A percentile compares a stretch with the other conserved stretches of the same genome.
Evolutionary conservation across 371 early-diverging fungal species (phyloP).

Genomic region (Actinomucor elegans): DNA sequence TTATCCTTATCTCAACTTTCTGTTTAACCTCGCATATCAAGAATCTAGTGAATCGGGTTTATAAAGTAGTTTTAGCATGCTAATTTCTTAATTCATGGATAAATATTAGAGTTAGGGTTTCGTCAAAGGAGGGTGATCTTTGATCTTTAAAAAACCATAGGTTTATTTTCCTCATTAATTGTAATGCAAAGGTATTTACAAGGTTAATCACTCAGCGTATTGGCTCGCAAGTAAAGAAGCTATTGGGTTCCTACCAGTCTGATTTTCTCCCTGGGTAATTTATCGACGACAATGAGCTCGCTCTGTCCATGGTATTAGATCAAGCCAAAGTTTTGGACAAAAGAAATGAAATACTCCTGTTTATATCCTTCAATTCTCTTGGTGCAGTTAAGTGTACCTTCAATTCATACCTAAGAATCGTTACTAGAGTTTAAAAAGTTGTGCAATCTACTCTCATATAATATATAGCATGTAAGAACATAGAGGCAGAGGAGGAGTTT

Average conservation of each 20-base stretch:
- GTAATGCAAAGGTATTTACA: constrained; percentile 27
- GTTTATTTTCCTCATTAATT: constrained; percentile 13
- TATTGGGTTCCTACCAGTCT: constrained; percentile 16
- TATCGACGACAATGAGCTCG: constrained; percentile 19
- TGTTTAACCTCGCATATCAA: too few species aligned
- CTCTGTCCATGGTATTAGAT: neutral
- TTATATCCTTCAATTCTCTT: too few species aligned
- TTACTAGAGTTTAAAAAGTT: too few species aligned
- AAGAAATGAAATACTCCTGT: too few species aligned
- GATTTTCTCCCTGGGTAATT: constrained; percentile 15
- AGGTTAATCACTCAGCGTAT: constrained; percentile 13
- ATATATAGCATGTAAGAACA: too few species aligned
- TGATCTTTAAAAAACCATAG: constrained; percentile 20
- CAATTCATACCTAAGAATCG: too few species aligned
- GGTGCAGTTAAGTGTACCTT: too few species aligned
- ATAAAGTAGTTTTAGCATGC: neutral
- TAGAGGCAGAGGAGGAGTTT: too few species aligned
- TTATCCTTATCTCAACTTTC: too few species aligned
- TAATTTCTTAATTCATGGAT: neutral
- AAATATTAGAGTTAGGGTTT: constrained; percentile 1
- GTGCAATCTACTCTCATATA: too few species aligned
- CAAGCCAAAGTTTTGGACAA: neutral
- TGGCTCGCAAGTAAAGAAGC: neutral
- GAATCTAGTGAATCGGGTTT: too few species aligned
- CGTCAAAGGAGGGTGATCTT: constrained; percentile 3